Conservation (phyloP, 2,329 filamentous ascomycete genomes). For the Aspergillus fumigatus region DNA sequence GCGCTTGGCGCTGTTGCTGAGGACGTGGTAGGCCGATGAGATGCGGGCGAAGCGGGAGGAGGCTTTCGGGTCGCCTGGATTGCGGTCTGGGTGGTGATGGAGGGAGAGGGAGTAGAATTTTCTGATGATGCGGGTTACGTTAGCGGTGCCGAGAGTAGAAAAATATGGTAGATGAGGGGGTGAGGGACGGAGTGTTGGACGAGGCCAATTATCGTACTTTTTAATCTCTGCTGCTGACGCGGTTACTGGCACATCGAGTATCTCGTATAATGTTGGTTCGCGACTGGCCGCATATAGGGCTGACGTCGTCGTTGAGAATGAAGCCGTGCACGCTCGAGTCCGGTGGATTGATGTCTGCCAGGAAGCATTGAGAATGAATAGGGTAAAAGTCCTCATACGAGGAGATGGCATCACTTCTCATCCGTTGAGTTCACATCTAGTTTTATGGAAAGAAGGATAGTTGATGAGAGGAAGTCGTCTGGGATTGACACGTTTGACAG, state of each 20-base stretch:
- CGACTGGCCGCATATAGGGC: constrained; percentile 23
- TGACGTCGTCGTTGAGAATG: constrained; percentile 45
- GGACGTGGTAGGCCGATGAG: constrained; percentile 75
- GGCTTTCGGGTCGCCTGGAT: constrained; percentile 69
- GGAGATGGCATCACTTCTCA: constrained; percentile 20
- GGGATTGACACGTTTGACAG: not conserved
- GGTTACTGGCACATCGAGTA: constrained; percentile 64
- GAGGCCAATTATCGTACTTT: constrained; percentile 50
- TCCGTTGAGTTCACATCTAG: constrained; percentile 7
- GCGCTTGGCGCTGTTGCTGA: constrained; percentile 69
- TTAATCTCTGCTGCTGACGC: constrained; percentile 78
- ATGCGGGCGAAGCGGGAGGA: constrained; percentile 74
- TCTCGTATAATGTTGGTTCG: constrained; percentile 71
- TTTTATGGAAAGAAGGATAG: not conserved
- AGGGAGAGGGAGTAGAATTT: constrained; percentile 90
- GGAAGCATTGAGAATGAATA: constrained; percentile 3
- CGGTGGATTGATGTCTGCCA: constrained; percentile 1
- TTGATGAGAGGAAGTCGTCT: not conserved
- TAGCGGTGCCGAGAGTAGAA: not conserved
- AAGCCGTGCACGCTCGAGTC: constrained; percentile 1
- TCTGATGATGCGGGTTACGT: constrained; percentile 22
- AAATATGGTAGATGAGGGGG: constrained; percentile 2
- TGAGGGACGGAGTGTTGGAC: not conserved
- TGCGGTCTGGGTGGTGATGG: constrained; percentile 85
- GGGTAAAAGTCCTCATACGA: constrained; percentile 13